Percentiles rank a stretch among this genome's conserved stretches.
These are phyloP conservation scores for Annulohypoxylon moriforme DNA, from an alignment of 495 filamentous ascomycete genomes.

Conservation along the genomic window DNA sequence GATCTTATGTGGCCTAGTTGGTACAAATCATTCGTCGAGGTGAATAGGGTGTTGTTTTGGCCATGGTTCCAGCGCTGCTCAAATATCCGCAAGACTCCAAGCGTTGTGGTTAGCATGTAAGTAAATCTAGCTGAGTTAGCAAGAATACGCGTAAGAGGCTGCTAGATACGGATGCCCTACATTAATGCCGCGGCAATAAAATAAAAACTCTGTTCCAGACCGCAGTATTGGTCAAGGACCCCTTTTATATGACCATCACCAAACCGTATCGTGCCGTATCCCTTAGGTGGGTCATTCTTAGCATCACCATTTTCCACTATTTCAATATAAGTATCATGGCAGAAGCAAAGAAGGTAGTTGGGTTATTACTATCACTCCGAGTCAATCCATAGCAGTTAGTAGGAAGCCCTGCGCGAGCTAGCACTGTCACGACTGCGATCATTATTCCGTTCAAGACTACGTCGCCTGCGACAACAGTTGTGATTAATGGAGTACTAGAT, in stretches of 20 bases:
- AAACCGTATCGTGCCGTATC: conserved; percentile 47
- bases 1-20: conserved; percentile 35
- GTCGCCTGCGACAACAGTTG: conserved; percentile 47
- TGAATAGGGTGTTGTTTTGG: conserved; percentile 39
- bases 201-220: conserved; percentile 51
- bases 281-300: conserved; percentile 10
- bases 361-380: conserved; percentile 31
- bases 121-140: conserved; percentile 47
- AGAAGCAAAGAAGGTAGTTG: neutral
- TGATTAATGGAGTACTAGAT: conserved; percentile 39
- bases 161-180: conserved; percentile 33
- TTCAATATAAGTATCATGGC: conserved; percentile 3
- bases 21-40: conserved; percentile 44
- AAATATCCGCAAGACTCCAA: conserved; percentile 48
- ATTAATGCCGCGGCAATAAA: conserved; percentile 48
- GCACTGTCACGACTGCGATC: conserved; percentile 49
- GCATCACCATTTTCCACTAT: conserved; percentile 19
- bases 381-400: conserved; percentile 53
- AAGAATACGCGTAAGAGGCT: too few relatives aligned
- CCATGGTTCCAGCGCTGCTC: conserved; percentile 46
- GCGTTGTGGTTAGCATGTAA: conserved; percentile 51
- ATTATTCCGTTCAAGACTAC: conserved; percentile 42
- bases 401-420: conserved; percentile 51
- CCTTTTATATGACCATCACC: conserved; percentile 41
- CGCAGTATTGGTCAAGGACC: conserved; percentile 51